phyloP scores from a whole-genome alignment of 176 grass and related monocot genomes.

The Pontederia crassipes region DNA sequence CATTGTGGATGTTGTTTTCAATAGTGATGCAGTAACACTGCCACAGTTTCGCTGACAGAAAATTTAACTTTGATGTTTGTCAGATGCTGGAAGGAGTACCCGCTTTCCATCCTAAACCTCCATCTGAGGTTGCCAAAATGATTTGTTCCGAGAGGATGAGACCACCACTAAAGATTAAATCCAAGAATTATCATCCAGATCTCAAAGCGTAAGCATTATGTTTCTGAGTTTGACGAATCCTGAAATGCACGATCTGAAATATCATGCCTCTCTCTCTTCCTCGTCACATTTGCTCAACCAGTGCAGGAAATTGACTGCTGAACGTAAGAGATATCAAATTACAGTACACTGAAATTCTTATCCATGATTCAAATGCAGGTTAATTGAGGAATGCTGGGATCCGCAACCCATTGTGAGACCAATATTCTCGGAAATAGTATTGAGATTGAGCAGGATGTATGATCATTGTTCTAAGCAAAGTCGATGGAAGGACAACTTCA shows the following conservation, averaged over 20 bases:
- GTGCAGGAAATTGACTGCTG: neutral
- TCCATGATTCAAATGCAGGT: constrained; percentile 27
- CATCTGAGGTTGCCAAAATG: constrained; percentile 52
- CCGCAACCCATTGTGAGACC: constrained; percentile 42
- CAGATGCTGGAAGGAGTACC: constrained; percentile 87
- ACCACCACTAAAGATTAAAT: constrained; percentile 70
- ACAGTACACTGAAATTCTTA: too few species aligned
- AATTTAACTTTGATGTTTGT: neutral
- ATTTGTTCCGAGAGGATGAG: constrained; percentile 69
- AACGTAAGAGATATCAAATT: too few species aligned
- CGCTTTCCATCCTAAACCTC: constrained; percentile 56
- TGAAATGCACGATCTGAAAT: neutral
- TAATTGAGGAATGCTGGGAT: constrained; percentile 87
- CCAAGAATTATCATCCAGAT: constrained; percentile 50
- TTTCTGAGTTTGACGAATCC: too few species aligned
- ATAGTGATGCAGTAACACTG: too few species aligned
- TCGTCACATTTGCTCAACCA: neutral
- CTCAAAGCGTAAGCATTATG: constrained; percentile 59
- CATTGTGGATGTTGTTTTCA: too few species aligned
- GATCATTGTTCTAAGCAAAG: constrained; percentile 32
- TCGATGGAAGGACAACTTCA: constrained; percentile 71
- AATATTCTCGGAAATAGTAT: constrained; percentile 71
- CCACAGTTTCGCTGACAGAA: too few species aligned
- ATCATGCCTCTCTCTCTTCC: neutral
- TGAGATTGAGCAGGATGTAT: constrained; percentile 49